phyloP scores from a whole-genome alignment of 2,329 filamentous ascomycete species.

The Apiospora pterosperma region DNA sequence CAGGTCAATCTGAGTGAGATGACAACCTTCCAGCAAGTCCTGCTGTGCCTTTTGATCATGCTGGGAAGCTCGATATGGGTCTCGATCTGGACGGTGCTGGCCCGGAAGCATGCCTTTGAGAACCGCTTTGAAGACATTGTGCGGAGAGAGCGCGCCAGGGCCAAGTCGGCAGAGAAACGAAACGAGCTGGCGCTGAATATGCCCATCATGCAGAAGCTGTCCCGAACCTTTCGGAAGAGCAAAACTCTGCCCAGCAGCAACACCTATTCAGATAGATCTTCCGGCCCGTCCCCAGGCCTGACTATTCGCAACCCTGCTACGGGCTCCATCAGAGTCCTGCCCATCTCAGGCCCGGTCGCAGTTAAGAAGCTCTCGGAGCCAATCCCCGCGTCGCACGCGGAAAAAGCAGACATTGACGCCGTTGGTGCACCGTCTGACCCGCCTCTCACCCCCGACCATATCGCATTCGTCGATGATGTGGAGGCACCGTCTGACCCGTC shows the following conservation, averaged over 20 bases:
- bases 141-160: conserved; percentile 32
- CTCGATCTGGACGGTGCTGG: conserved; percentile 59
- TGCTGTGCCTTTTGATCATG: conserved; percentile 63
- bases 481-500: too few species aligned
- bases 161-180: conserved; percentile 12
- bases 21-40: conserved; percentile 65
- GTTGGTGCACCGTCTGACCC: background rate
- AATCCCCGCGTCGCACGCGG: background rate
- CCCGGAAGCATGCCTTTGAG: conserved; percentile 61
- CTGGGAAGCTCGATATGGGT: conserved; percentile 66
- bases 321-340: background rate
- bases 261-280: background rate
- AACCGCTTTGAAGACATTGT: conserved; percentile 54
- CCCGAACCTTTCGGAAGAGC: conserved; percentile 2
- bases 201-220: conserved; percentile 6
- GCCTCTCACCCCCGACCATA: background rate
- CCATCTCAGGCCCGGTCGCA: conserved; percentile 9
- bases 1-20: conserved; percentile 56
- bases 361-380: conserved; percentile 6
- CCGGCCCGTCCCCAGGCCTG: background rate
- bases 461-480: too few species aligned
- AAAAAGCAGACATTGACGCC: background rate
- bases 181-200: conserved; percentile 3
- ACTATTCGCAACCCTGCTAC: background rate
- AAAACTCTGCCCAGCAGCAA: background rate